Evolutionary conservation across 2,329 filamentous ascomycete species (phyloP), one percentile per base, ranked within the genome.

Genomic region (Leptographium procerum): DNA sequence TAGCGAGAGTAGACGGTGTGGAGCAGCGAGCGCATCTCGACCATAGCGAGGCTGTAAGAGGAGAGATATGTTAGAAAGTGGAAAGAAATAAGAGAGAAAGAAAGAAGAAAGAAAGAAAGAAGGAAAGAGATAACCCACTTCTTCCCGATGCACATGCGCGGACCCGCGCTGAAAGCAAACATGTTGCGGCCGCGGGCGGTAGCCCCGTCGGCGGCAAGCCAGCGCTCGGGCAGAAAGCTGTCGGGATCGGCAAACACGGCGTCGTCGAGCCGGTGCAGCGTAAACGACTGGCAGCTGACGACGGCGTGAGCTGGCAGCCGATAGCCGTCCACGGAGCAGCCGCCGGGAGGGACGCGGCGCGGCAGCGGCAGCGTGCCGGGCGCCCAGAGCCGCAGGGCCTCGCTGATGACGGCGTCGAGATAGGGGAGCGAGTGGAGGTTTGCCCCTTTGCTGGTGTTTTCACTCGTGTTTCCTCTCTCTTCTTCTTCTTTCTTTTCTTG

Each of bases 211-310:
- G 40, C 48, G 4, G 24, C 36, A 3, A 72, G 54, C 71, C 73
- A 75, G 0, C 72, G 66, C 58, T 74, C 70, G 0, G 72, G 72
- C 2, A 63, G 60, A 57, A 73, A 74, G 1, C 55, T 55, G 16
- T 64, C 50, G 0, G 72, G 66, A 0, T 68, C 61, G 6, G 64
- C 54, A 56, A 71, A 74, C 60, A 72, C 68, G 8, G 61, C 29
- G 8, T 61, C 59, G 19, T 65, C 64, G 57, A 71, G 69, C 2
- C 66, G 70, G 3, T 69, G 68, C 1, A 67, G 60, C 3, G 69
- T 61, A 63, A 66, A 72, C 2, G 67, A 56, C 56, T 63, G 65
- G 8, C 66, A 68, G 50, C 66, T 67, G 4, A 72, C 64, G 13
- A 67, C 65, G 4, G 65, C 66, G 10, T 67, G 68, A 13, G 55